Evolutionary conservation across 1,139 yeast genomes (phyloP).

Genomic region (Protomyces gravidus): DNA sequence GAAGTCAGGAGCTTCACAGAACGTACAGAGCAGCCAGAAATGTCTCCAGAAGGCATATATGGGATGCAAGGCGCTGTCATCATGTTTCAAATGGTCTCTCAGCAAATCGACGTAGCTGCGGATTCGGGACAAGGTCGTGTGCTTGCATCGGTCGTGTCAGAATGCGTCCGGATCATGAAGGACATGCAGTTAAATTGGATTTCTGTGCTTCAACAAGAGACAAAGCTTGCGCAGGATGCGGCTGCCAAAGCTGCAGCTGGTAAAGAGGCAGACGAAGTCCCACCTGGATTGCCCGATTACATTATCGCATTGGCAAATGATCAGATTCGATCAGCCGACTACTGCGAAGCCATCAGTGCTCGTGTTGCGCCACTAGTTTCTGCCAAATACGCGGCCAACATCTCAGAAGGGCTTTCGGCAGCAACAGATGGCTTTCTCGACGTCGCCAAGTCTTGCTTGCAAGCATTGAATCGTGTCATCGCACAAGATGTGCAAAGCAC

Average conservation of each 20-base stretch:
- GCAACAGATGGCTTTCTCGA: conserved; percentile 73
- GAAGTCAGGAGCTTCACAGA: conserved; percentile 60
- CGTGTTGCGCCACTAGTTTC: conserved; percentile 64
- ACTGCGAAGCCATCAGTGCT: conserved; percentile 68
- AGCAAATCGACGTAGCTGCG: conserved; percentile 89
- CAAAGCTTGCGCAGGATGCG: conserved; percentile 54
- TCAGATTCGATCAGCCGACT: conserved; percentile 78
- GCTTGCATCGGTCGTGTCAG: conserved; percentile 73
- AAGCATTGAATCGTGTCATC: conserved; percentile 61
- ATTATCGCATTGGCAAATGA: conserved; percentile 80
- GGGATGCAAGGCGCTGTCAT: conserved; percentile 65
- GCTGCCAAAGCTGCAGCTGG: conserved; percentile 45
- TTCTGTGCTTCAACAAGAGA: conserved; percentile 49
- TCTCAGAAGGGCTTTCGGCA: conserved; percentile 55
- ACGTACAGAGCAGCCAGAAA: conserved; percentile 68
- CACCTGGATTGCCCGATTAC: conserved; percentile 73
- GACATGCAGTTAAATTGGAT: conserved; percentile 49
- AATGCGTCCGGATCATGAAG: conserved; percentile 61
- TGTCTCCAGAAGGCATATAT: conserved; percentile 58
- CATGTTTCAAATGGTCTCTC: conserved; percentile 77
- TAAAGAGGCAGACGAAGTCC: conserved; percentile 42
- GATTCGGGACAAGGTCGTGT: conserved; percentile 81
- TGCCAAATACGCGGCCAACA: conserved; percentile 55
- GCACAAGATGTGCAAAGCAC: conserved; percentile 62
- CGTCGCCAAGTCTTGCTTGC: conserved; percentile 64